phyloP scores from a whole-genome alignment of 1,139 yeast species.

The Barnettozyma hawaiiensis region DNA sequence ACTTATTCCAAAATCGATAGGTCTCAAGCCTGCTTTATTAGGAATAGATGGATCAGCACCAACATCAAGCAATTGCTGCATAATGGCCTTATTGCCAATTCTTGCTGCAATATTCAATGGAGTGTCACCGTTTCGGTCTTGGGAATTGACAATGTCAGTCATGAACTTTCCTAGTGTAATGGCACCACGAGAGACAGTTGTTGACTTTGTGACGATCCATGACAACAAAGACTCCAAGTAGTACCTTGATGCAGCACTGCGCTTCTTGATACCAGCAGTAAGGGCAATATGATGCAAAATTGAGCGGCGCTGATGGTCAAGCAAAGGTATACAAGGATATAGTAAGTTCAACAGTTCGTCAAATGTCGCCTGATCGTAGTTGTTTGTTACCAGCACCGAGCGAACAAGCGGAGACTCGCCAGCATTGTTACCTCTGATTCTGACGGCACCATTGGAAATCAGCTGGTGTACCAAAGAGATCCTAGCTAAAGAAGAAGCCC shows the following conservation, averaged over 20 bases:
- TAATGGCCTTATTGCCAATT: conserved; percentile 75
- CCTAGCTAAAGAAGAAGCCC: conserved; percentile 93
- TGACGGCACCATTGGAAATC: conserved; percentile 56
- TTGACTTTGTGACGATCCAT: conserved; percentile 63
- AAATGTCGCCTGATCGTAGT: conserved; percentile 71
- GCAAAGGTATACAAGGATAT: conserved; percentile 67
- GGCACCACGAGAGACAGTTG: conserved; percentile 35
- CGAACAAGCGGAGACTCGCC: conserved; percentile 92
- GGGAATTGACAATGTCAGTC: conserved; percentile 62
- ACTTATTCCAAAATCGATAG: conserved; percentile 68
- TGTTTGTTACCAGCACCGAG: conserved; percentile 84
- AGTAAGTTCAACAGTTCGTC: conserved; percentile 64
- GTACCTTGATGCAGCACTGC: conserved; percentile 66
- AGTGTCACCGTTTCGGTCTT: conserved; percentile 84
- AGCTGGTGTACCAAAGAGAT: conserved; percentile 67
- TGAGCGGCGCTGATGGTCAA: conserved; percentile 76
- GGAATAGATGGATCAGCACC: conserved; percentile 79
- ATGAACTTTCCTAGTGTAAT: conserved; percentile 57
- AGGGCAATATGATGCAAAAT: conserved; percentile 90
- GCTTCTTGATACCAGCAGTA: conserved; percentile 66
- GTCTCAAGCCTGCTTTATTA: conserved; percentile 80
- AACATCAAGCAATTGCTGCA: conserved; percentile 72
- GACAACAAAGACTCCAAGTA: conserved; percentile 74
- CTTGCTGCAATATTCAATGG: conserved; percentile 88
- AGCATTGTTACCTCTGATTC: conserved; percentile 67